Evolutionary conservation across 345 rosid genomes (phyloP), one percentile per base, ranked within the genome.

Genomic region (Theobroma cacao): DNA sequence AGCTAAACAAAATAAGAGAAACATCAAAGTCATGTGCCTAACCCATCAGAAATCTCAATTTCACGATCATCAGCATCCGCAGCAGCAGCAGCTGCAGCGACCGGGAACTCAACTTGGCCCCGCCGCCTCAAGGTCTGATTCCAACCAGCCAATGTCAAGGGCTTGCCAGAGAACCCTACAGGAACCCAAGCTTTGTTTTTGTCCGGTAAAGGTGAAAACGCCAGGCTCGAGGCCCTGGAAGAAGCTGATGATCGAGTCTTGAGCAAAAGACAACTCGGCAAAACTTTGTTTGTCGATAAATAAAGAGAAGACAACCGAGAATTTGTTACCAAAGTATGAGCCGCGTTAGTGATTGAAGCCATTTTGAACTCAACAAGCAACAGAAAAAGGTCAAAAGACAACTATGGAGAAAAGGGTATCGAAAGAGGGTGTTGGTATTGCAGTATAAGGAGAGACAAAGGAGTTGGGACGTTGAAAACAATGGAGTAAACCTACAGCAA

Each of bases 1-100:
- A 28, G 33, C n/a, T 41, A 26, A 53, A 5, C 5, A 45, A 59
- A 52, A 33, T 1, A 66, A 31, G 20, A 24, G 48, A 36, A 52
- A 17, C 30, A 26, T 34, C 15, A 64, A 26, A 48, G 75, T 24
- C 28, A 52, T 40, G 45, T 13, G 7, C 40, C 60, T 30, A 31
- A 82, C 82, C 76, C 80, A 60, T 79, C 55, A 56, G 78, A 26
- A 75, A 79, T 48, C 30, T 77, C 82, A 72, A 80, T 71, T 75
- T 79, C 82, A 75, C 71, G 72, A 58, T 84, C 90, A 2, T 87
- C 87, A 22, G 86, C 87, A 68, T 84, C 87, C 1, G 88, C 85
- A 36, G 87, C 86, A 36, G 87, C 86, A 8, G 89, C 89, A 1
- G 89, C 88, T 13, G 82, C 75, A 65, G 59, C 81, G 7, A 79